Percentiles rank a stretch among this genome's conserved stretches.
Evolutionary conservation across 2,329 filamentous ascomycete genomes (phyloP).

Genomic region (Coniochaeta prunicola): DNA sequence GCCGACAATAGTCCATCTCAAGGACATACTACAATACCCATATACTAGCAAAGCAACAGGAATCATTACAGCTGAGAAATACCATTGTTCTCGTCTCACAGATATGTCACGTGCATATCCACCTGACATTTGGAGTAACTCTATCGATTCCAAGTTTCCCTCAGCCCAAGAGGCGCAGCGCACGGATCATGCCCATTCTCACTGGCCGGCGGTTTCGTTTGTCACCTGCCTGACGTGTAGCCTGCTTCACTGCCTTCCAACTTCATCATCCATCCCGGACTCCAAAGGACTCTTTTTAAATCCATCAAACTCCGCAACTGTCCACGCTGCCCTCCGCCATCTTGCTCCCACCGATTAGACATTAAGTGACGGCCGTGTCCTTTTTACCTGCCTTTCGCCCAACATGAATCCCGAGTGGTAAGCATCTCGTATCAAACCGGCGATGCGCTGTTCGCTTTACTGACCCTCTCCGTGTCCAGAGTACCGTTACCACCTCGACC

Average conservation of each 20-base stretch:
- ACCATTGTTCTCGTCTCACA: not conserved
- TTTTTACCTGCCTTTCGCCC: slow-evolving; percentile 19
- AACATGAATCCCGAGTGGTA: slow-evolving; percentile 93
- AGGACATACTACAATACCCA: too few relatives aligned
- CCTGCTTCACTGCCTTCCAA: slow-evolving; percentile 2
- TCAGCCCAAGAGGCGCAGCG: not conserved
- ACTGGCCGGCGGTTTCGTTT: not conserved
- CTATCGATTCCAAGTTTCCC: too few relatives aligned
- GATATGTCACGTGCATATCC: not conserved
- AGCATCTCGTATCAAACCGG: slow-evolving; percentile 31
- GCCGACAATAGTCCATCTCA: not conserved
- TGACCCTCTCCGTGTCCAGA: slow-evolving; percentile 7
- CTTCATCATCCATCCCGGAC: slow-evolving; percentile 1
- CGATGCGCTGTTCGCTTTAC: slow-evolving; percentile 13
- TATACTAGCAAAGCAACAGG: too few relatives aligned
- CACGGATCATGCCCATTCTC: slow-evolving; percentile 4
- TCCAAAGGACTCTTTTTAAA: not conserved
- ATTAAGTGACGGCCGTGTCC: not conserved
- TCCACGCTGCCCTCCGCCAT: slow-evolving; percentile 1
- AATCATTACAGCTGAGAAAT: too few relatives aligned
- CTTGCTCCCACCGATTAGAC: not conserved
- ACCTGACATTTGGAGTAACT: not conserved
- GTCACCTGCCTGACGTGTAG: slow-evolving; percentile 5
- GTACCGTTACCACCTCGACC: slow-evolving; percentile 3
- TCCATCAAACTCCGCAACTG: not conserved